These are phyloP conservation scores for Fusarium sp. DNA, from an alignment of 2,329 filamentous ascomycete species.

Conservation along the genomic window DNA sequence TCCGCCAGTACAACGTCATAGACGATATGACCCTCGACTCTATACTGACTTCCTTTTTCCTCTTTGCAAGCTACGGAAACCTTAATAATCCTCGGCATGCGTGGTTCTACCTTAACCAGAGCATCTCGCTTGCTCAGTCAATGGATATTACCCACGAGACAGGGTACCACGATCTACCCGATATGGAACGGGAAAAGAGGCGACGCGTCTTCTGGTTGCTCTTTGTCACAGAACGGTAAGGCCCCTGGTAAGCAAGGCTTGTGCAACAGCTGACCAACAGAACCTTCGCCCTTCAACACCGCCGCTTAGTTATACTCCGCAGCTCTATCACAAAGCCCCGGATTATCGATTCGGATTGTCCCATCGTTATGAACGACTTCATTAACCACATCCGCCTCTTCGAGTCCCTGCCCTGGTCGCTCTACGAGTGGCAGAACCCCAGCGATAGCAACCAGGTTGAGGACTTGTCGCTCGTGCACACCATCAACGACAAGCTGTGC, in stretches of 20 bases:
- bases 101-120: conserved; percentile 50
- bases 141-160: conserved; percentile 45
- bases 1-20: conserved; percentile 45
- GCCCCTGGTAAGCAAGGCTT: background rate
- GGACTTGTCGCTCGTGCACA: conserved; percentile 38
- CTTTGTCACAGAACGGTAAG: conserved; percentile 50
- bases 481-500: conserved; percentile 44
- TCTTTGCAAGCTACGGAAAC: conserved; percentile 49
- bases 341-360: conserved; percentile 47
- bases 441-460: conserved; percentile 32
- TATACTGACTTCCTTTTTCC: conserved; percentile 46
- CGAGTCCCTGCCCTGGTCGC: conserved; percentile 43
- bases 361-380: conserved; percentile 50
- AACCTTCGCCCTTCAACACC: conserved; percentile 48
- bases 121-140: conserved; percentile 45
- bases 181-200: conserved; percentile 43
- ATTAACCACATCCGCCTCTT: conserved; percentile 50
- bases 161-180: conserved; percentile 39
- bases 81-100: conserved; percentile 46
- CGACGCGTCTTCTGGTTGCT: conserved; percentile 51
- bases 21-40: conserved; percentile 46
- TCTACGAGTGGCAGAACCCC: conserved; percentile 48
- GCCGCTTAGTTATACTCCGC: conserved; percentile 46
- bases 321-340: conserved; percentile 48
- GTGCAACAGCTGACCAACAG: conserved; percentile 21